Evolutionary conservation across 257 asterid genomes (phyloP).

Genomic region (Catharanthus roseus): DNA sequence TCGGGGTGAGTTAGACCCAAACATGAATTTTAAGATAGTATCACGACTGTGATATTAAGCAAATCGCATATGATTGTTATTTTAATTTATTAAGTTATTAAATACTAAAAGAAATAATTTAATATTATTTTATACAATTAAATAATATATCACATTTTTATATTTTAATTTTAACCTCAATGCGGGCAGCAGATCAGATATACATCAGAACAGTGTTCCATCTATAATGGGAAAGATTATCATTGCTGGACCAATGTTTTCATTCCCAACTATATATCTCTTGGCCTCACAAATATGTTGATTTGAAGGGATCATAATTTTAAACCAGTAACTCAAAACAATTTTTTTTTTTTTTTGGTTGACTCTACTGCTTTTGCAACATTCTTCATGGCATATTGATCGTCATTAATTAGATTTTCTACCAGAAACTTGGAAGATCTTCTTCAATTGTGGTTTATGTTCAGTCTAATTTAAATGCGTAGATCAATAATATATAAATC

Average conservation of each 20-base stretch:
- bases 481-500: not conserved
- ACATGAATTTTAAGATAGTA: too few species aligned
- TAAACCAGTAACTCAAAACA: constrained; percentile 7
- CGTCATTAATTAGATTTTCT: not conserved
- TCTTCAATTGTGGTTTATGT: not conserved
- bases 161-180: too few species aligned
- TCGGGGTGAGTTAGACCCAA: too few species aligned
- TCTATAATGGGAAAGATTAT: not conserved
- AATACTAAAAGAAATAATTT: too few species aligned
- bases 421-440: constrained; percentile 2
- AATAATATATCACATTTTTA: too few species aligned
- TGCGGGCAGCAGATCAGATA: not conserved
- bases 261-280: not conserved
- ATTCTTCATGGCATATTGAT: not conserved
- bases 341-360: not conserved
- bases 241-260: not conserved
- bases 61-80: too few species aligned
- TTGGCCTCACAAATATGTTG: constrained; percentile 5
- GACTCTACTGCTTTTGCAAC: not conserved
- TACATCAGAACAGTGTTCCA: not conserved
- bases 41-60: too few species aligned
- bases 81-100: too few species aligned
- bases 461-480: not conserved
- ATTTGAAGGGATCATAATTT: not conserved
- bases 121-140: too few species aligned